Evolutionary conservation across 192 early-diverging fungal species (phyloP).

Genomic region (Gigaspora rosea): DNA sequence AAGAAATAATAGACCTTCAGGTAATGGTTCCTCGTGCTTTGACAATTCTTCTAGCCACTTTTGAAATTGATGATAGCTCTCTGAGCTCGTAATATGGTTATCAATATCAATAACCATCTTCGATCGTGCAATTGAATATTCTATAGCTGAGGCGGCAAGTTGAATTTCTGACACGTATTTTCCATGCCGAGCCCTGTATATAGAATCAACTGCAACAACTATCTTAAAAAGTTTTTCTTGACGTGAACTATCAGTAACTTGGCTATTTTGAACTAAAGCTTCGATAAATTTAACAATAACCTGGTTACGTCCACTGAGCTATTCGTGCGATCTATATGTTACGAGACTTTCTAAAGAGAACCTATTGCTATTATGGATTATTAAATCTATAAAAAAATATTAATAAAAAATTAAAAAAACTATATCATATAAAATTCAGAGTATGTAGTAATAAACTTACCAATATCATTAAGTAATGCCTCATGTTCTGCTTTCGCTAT

Average conservation of each 20-base stretch:
- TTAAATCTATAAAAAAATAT: not conserved
- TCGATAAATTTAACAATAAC: not conserved
- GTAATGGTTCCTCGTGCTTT: not conserved
- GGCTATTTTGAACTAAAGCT: not conserved
- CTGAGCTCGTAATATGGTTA: not conserved
- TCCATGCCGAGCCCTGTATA: not conserved
- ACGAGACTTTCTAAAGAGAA: not conserved
- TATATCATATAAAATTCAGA: too few species aligned
- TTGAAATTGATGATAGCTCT: too few species aligned
- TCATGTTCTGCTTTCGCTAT: not conserved
- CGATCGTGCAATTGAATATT: not conserved
- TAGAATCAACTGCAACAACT: not conserved
- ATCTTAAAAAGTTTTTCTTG: not conserved
- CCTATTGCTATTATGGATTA: not conserved
- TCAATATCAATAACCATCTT: not conserved
- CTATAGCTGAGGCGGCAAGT: too few species aligned
- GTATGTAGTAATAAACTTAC: too few species aligned
- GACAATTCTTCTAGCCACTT: too few species aligned
- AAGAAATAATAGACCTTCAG: not conserved
- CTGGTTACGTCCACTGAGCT: not conserved
- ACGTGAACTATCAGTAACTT: not conserved
- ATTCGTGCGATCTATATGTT: not conserved
- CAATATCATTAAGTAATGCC: not conserved
- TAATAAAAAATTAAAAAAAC: too few species aligned
- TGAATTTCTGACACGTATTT: too few species aligned